Evolutionary conservation across 257 asterid genomes (phyloP).

Genomic region (Capsicum rhomboideum): DNA sequence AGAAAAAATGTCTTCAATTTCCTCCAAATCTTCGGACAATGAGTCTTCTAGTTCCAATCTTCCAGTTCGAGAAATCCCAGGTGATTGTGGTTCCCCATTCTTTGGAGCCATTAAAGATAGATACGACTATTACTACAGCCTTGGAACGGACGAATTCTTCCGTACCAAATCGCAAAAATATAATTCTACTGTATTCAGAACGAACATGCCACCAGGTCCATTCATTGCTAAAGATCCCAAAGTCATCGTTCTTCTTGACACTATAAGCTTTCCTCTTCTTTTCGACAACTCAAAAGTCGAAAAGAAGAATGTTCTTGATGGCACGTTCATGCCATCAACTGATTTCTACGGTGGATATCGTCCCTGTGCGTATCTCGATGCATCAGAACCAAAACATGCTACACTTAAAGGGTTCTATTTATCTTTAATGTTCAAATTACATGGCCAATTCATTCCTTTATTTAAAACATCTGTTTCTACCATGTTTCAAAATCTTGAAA

Average conservation of each 20-base stretch:
- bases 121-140: constrained; percentile 28
- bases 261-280: constrained; percentile 53
- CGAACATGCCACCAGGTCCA: constrained; percentile 53
- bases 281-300: constrained; percentile 71
- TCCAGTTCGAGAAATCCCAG: constrained; percentile 45
- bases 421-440: constrained; percentile 21
- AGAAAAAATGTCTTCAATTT: constrained; percentile 18
- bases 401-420: constrained; percentile 36
- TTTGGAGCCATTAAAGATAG: constrained; percentile 43
- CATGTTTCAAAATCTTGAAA: constrained; percentile 40
- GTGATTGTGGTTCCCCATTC: constrained; percentile 36
- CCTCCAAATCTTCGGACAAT: neutral
- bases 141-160: constrained; percentile 42
- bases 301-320: constrained; percentile 61
- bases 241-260: constrained; percentile 50
- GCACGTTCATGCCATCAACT: constrained; percentile 71
- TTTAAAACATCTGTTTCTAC: constrained; percentile 27
- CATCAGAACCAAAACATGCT: constrained; percentile 47
- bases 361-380: constrained; percentile 57
- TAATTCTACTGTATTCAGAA: constrained; percentile 39
- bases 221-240: constrained; percentile 29
- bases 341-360: constrained; percentile 62
- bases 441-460: constrained; percentile 29
- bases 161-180: constrained; percentile 26
- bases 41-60: constrained; percentile 2